Evolutionary conservation across 83 land plant genomes (phyloP), one percentile per base, ranked within the genome.

Genomic region (Diphasiastrum complanatum): DNA sequence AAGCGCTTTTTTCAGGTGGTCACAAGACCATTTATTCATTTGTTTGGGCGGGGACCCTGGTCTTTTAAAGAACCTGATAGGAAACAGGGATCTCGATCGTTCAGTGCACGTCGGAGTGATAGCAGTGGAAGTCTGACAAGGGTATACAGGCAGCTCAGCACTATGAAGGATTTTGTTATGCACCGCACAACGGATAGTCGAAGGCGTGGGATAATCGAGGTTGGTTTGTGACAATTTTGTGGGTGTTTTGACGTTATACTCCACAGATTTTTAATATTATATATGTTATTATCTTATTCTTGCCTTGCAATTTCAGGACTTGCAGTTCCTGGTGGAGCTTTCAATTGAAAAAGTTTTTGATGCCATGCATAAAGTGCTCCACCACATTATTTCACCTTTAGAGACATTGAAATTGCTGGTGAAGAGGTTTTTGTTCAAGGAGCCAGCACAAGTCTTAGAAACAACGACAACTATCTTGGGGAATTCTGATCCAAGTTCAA

Each of bases 91-190:
- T n/a, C n/a, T n/a, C n/a, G n/a, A n/a, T n/a, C n/a, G n/a, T n/a
- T n/a, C n/a, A n/a, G n/a, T n/a, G n/a, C 45, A 0, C 12, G 45
- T 41, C 45, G 45, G 12, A 27, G 35, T 55, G 59, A 35, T 14
- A 55, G 59, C 19, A 27, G 35, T 11, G 59, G 59, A 1, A 55
- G 59, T 27, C 27, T 55, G 20, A 55, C 59, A 16, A 55, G 59
- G 35, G n/a, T 55, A 12, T 30, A 55, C 19, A 55, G 35, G 11
- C 35, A 27, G 35, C 35, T 35, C 8, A 55, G 59, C 35, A 27
- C 28, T 27, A 55, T 55, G 59, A 55, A 27, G 35, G 59, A 55
- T 27, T 55, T 10, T 55, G 59, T 55, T 14, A 55, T 55, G 59
- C 34, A 25, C 34, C 59, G 31, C 0, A 55, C 18, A 20, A 0